Evolutionary conservation across 1,139 yeast genomes (phyloP).

Genomic region (Taphrina confusa): DNA sequence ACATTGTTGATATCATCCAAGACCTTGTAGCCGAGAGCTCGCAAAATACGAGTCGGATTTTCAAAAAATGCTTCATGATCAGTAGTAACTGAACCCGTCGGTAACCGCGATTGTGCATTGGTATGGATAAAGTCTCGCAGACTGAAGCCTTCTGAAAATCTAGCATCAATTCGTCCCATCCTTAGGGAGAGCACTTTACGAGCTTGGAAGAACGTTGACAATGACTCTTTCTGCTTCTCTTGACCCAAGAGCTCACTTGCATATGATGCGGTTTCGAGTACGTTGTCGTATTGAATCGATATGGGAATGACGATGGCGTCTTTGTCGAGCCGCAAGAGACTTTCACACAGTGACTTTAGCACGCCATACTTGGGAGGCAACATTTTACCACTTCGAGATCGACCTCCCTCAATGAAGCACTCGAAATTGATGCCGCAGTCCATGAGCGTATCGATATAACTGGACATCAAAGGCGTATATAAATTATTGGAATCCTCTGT

Average conservation of each 20-base stretch:
- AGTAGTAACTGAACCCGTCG: slow-evolving; percentile 35
- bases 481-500: slow-evolving; percentile 53
- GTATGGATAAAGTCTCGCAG: slow-evolving; percentile 44
- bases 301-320: slow-evolving; percentile 59
- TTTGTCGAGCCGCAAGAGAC: slow-evolving; percentile 49
- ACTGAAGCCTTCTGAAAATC: slow-evolving; percentile 52
- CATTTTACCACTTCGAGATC: slow-evolving; percentile 67
- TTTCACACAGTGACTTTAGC: slow-evolving; percentile 52
- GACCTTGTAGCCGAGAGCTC: slow-evolving; percentile 50
- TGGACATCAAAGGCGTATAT: slow-evolving; percentile 57
- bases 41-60: slow-evolving; percentile 44
- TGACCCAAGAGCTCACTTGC: slow-evolving; percentile 62
- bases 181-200: slow-evolving; percentile 47
- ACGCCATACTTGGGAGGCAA: slow-evolving; percentile 67
- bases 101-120: slow-evolving; percentile 43
- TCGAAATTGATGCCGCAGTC: slow-evolving; percentile 59
- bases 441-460: slow-evolving; percentile 57
- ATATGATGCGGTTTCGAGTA: slow-evolving; percentile 66
- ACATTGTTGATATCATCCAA: slow-evolving; percentile 50
- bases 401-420: slow-evolving; percentile 67
- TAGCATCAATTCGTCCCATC: slow-evolving; percentile 51
- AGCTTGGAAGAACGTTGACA: slow-evolving; percentile 47
- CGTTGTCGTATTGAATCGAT: slow-evolving; percentile 64
- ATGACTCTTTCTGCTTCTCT: slow-evolving; percentile 54
- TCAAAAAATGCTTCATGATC: slow-evolving; percentile 36